Base-by-base conservation (phyloP, 2,329 filamentous ascomycete genomes). In the Nigrospora osmanthi region DNA sequence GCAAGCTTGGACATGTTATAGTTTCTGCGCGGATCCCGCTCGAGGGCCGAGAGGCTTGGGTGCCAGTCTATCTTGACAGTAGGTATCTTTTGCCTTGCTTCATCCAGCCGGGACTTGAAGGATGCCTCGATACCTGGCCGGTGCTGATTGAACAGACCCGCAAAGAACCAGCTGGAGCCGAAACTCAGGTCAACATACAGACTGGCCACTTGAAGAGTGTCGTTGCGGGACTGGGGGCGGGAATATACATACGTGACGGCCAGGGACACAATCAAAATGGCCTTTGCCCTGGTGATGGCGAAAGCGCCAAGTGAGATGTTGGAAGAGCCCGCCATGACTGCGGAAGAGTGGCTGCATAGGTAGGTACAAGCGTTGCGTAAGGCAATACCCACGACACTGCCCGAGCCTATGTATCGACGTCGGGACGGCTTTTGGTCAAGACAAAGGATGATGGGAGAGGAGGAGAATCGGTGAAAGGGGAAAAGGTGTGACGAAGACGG, bases 1-100 rank as follows among this genome's bases (percentile, higher is more conserved):
- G 73, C 74, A 28, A 77, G 57, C 52, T 76, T 77, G 43, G 72
- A 70, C 15, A 63, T 54, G 52, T 78, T 75, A 55, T 65, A 72
- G 13, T 58, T 61, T 14, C 56, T 49, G 30, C 59, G 60, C 7
- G 64, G 62, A 49, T 66, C 58, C 17, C 31, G 16, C 3, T 36
- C 40, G 11, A 10, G 19, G 13, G 35, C 42, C 12, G 23, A n/a
- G 6, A 15, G 49, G 16, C 51, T 49, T 2, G 57, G 49, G 32
- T 53, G 50, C 68, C 67, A 70, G 52, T 68, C 65, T 41, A 70
- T 58, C 46, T 65, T 66, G 51, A 71, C 58, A 36, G 49, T 47
- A 6, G 54, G 52, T n/a, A 57, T 64, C 49, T 61, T 66, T 45
- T 64, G 64, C 31, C 61, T 58, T 1, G 67, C 66, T 44, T 70